These are phyloP conservation scores for Spergularia azorica DNA, from an alignment of 179 eudicot genomes.

Conservation along the genomic window DNA sequence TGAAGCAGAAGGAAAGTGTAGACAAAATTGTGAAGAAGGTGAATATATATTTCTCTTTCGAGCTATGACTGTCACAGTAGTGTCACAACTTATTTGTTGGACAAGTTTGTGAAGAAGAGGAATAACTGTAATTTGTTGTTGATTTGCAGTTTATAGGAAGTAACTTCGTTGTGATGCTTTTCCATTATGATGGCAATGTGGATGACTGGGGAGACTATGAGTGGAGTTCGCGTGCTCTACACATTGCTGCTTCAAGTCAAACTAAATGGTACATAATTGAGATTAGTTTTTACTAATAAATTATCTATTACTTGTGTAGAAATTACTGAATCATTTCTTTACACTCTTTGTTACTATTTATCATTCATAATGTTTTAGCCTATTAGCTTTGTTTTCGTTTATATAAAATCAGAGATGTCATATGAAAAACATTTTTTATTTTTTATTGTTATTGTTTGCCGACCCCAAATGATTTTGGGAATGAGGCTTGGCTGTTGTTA, in stretches of 20 bases:
- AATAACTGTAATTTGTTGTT: background rate
- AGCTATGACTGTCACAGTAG: background rate
- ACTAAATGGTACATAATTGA: slow-evolving; percentile 56
- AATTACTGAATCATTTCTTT: background rate
- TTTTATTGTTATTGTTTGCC: too few relatives aligned
- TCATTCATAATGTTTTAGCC: too few relatives aligned
- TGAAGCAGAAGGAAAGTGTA: slow-evolving; percentile 58
- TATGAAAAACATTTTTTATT: too few relatives aligned
- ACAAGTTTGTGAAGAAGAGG: background rate
- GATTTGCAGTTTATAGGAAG: slow-evolving; percentile 46
- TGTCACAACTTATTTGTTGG: background rate
- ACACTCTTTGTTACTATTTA: background rate
- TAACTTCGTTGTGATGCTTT: slow-evolving; percentile 62
- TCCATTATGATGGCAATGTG: slow-evolving; percentile 68
- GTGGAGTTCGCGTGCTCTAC: slow-evolving; percentile 59
- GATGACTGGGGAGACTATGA: slow-evolving; percentile 63
- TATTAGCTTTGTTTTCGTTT: too few relatives aligned
- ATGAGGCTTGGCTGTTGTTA: too few relatives aligned
- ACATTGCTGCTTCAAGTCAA: slow-evolving; percentile 62
- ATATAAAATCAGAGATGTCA: too few relatives aligned
- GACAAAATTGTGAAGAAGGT: slow-evolving; percentile 61
- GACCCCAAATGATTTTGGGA: too few relatives aligned
- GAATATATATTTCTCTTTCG: background rate
- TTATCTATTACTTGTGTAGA: slow-evolving; percentile 1
- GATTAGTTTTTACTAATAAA: background rate